Evolutionary conservation across 164 flowering plant genomes (phyloP).

Genomic region (Tinospora cordifolia): DNA sequence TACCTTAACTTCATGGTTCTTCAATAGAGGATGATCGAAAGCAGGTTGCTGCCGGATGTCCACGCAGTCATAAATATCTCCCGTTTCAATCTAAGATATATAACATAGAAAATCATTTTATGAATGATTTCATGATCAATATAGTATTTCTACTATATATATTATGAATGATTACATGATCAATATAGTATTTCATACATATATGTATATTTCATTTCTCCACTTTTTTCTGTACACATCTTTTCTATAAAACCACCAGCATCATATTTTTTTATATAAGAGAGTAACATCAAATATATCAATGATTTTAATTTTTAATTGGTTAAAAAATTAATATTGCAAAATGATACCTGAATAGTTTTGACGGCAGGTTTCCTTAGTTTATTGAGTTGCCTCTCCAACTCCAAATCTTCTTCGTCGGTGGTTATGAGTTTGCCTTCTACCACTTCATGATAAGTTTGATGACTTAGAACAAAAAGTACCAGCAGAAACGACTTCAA

Average conservation of each 20-base stretch:
- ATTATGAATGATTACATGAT: no score
- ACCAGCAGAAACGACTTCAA: not conserved
- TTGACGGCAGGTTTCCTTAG: not conserved
- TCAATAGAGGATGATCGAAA: not conserved
- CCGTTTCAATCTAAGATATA: not conserved
- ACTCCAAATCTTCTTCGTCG: slow-evolving; percentile 1
- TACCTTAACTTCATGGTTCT: slow-evolving; percentile 5
- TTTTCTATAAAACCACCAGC: no score
- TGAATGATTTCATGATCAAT: no score
- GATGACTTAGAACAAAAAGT: not conserved
- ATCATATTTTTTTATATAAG: no score
- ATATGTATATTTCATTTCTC: no score
- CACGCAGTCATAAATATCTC: not conserved
- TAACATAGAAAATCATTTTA: no score
- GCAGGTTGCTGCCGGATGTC: not conserved
- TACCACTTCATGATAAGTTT: not conserved
- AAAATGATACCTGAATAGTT: not conserved
- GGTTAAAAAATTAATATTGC: no score
- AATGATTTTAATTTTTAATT: no score
- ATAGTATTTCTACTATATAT: no score
- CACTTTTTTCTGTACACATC: no score
- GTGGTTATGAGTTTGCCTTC: not conserved
- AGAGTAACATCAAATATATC: not conserved
- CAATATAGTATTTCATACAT: no score
- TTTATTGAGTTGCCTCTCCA: slow-evolving; percentile 10